Evolutionary conservation across 495 filamentous ascomycete species (phyloP), one percentile per base, ranked within the genome.

Genomic region (Podospora pseudocomata): DNA sequence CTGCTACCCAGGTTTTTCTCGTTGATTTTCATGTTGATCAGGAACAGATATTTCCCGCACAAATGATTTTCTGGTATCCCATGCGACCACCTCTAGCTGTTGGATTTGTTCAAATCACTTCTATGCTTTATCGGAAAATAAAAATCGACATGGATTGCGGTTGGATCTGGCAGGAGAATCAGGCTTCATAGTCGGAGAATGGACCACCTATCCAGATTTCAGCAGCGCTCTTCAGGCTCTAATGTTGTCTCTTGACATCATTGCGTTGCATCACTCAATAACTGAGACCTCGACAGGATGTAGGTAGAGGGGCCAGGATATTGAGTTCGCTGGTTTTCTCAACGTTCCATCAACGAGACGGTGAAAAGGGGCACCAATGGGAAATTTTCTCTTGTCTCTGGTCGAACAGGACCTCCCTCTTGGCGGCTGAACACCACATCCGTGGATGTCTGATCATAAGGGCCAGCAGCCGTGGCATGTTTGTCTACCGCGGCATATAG

Each of bases 161-260:
- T 23, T 23, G 23, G 23, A 23, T 23, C 23, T 1, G 23, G 23
- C 23, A 23, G 23, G 23, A 23, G 23, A 23, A 23, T 23, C 23
- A 23, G 23, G 23, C 23, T 23, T 23, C 23, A 23, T 23, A 23
- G 23, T 23, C 1, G 23, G 23, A 23, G 23, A 23, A 23, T 23
- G 23, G 23, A 23, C 23, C 23, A 23, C 23, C 23, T 23, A 23
- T 23, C 23, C 23, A 23, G 23, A 23, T 23, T 23, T 23, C 23
- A 23, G 1, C 23, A 23, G 23, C 23, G 23, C 23, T 23, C 23
- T 23, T 23, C 23, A 23, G 23, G 23, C 23, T 23, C 23, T 23
- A 23, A 23, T 32, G 30, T 44, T 64, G 54, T 26, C 3, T 32
- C 44, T 53, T 69, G 70, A 72, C 70, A 72, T 72, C 70, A 72